Conservation (phyloP, 345 rosid species). For the Sonneratia alba region DNA sequence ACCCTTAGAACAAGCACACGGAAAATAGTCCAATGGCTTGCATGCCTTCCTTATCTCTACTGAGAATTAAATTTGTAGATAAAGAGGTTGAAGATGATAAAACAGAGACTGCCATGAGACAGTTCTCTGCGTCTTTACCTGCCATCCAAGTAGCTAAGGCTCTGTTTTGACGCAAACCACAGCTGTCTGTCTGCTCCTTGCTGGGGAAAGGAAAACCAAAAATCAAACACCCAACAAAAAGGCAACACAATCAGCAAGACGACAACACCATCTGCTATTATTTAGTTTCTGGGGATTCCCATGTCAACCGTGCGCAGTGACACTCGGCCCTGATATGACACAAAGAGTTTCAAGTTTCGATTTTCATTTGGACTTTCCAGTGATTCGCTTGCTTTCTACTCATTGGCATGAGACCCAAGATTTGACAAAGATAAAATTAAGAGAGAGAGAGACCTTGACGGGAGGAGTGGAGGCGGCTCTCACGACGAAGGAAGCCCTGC, state of each 20-base stretch:
- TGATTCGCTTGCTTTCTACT: not conserved
- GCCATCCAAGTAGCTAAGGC: constrained; percentile 91
- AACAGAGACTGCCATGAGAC: not conserved
- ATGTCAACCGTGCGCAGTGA: no score
- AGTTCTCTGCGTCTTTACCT: constrained; percentile 32
- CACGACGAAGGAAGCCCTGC: constrained; percentile 54
- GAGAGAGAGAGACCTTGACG: constrained; percentile 48
- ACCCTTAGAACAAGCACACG: not conserved
- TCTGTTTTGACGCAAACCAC: constrained; percentile 94
- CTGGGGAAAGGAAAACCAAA: constrained; percentile 26
- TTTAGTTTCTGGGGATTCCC: no score
- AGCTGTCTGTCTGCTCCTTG: constrained; percentile 78
- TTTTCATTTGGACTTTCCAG: no score
- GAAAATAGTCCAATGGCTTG: not conserved
- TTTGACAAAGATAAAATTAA: not conserved
- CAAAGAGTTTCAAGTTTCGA: no score
- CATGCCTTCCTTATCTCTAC: no score
- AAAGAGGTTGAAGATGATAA: not conserved
- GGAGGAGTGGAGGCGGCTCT: constrained; percentile 87
- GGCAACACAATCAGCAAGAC: not conserved
- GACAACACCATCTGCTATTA: no score
- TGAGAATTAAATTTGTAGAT: not conserved
- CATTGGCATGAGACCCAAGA: not conserved
- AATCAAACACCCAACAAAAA: not conserved
- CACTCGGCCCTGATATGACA: no score